Base-by-base conservation (phyloP, 495 filamentous ascomycete species). In the Opeltia flavorubescens region DNA sequence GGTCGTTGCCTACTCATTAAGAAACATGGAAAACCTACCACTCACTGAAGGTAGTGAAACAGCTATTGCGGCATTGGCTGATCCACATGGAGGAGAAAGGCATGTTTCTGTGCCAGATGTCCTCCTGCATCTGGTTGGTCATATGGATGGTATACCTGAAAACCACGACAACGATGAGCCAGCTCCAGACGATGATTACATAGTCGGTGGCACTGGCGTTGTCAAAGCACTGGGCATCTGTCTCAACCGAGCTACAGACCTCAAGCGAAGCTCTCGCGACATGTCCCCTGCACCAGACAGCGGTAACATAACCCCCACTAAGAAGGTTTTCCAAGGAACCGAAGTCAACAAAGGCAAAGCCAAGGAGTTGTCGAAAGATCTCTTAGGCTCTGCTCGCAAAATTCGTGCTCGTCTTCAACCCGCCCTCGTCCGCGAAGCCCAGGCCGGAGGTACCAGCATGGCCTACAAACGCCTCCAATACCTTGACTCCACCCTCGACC, bases 191-290 rank as follows among this genome's bases (percentile, higher is more conserved):
- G 83, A 93, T 38, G 86, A 95, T 58, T 95, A 96, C 62, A 86
- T 96, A 31, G 87, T 98, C 55, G 88, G 89, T 30, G 89, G 89
- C 17, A 94, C 89, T 0, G 91, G 89, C 50, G 85, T 98, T 0
- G 91, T 94, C 28, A 94, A 95, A 62, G 89, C 88, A 20, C 67
- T 98, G 44, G 83, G 86, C 39, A 87, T 93, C 38, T 94, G 87
- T 54, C 71, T 98, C 27, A 93, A 94, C 52, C 74, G 76, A 54
- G 74, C 69, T 11, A 47, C 65, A 38, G 70, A 74, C 43, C 61
- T 62, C 11, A 60, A 66, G 46, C 56, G 55, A 15, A 50, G 54
- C 23, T 59, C 62, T 24, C 62, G 62, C 8, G 66, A 68, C 20
- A 44, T 52, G 11, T 70, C 68, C 35, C 57, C 63, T 4, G 62